Evolutionary conservation across 2,329 filamentous ascomycete species (phyloP).

Genomic region (Trichoderma cornu-damae): DNA sequence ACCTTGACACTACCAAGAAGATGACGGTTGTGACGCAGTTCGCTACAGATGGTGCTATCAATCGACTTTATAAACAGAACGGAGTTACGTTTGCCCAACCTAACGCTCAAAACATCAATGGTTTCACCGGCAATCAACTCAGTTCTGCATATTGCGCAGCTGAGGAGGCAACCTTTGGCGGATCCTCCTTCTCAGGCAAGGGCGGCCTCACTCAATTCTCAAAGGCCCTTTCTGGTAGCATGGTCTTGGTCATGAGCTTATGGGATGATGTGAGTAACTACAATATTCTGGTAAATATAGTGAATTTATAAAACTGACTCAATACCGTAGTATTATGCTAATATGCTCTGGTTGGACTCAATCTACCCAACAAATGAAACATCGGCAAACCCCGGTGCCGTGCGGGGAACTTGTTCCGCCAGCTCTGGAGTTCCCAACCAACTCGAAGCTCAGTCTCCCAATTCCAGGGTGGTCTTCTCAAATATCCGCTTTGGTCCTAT

Average conservation of each 20-base stretch:
- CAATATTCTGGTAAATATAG: background rate
- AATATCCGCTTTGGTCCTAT: slow-evolving; percentile 56
- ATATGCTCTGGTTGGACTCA: slow-evolving; percentile 73
- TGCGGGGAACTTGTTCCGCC: slow-evolving; percentile 51
- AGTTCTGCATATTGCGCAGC: slow-evolving; percentile 53
- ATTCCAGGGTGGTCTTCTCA: slow-evolving; percentile 51
- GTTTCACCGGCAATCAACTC: slow-evolving; percentile 44
- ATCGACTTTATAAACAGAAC: slow-evolving; percentile 61
- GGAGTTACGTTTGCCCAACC: slow-evolving; percentile 46
- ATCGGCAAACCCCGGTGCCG: slow-evolving; percentile 38
- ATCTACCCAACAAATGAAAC: slow-evolving; percentile 51
- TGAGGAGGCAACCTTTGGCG: slow-evolving; percentile 55
- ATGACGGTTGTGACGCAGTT: slow-evolving; percentile 66
- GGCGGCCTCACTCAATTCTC: slow-evolving; percentile 58
- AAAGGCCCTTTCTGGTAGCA: slow-evolving; percentile 36
- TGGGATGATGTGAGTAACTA: slow-evolving; percentile 53
- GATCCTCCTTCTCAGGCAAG: slow-evolving; percentile 47
- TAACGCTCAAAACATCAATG: slow-evolving; percentile 43
- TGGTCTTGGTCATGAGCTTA: slow-evolving; percentile 47
- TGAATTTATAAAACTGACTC: background rate
- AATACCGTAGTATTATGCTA: slow-evolving; percentile 45
- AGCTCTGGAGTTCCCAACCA: slow-evolving; percentile 47
- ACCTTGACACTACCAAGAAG: slow-evolving; percentile 54
- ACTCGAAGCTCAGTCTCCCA: slow-evolving; percentile 43
- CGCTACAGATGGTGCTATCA: slow-evolving; percentile 50